Percentiles rank a stretch among this genome's conserved stretches.
Evolutionary conservation across 2,329 filamentous ascomycete species (phyloP).

Genomic region (Phialocephala sp.): DNA sequence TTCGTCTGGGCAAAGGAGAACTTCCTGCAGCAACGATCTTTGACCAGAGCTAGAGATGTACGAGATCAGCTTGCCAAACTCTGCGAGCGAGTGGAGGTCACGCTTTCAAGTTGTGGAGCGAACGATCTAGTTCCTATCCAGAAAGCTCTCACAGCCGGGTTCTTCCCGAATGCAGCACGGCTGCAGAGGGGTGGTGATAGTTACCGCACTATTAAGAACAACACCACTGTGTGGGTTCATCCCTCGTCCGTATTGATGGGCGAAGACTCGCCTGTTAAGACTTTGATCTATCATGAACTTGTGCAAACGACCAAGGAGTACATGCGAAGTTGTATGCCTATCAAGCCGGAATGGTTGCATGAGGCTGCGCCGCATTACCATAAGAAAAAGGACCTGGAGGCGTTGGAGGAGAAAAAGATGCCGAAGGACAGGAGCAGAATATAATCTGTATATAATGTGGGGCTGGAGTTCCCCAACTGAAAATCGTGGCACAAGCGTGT

Average conservation of each 20-base stretch:
- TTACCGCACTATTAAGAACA: slow-evolving; percentile 92
- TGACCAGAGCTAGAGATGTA: slow-evolving; percentile 88
- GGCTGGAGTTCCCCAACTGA: neutral
- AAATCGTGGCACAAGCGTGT: neutral
- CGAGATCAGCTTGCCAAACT: slow-evolving; percentile 90
- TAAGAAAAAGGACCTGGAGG: slow-evolving; percentile 88
- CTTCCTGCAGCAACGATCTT: slow-evolving; percentile 88
- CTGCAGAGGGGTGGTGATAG: slow-evolving; percentile 83
- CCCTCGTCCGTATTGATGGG: slow-evolving; percentile 83
- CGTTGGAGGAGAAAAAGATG: slow-evolving; percentile 79
- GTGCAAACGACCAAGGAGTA: slow-evolving; percentile 89
- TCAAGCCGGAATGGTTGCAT: slow-evolving; percentile 82
- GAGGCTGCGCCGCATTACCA: slow-evolving; percentile 95
- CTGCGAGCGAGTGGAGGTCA: slow-evolving; percentile 91
- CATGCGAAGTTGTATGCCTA: slow-evolving; percentile 85
- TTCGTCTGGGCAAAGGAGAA: slow-evolving; percentile 90
- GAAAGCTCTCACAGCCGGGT: slow-evolving; percentile 87
- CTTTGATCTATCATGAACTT: slow-evolving; percentile 86
- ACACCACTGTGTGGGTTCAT: slow-evolving; percentile 88
- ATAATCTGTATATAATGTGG: slow-evolving; percentile 20
- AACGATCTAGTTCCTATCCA: slow-evolving; percentile 80
- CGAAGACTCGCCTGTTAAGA: slow-evolving; percentile 75
- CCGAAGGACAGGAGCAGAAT: slow-evolving; percentile 53
- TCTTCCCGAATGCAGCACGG: slow-evolving; percentile 90
- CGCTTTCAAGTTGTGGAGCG: slow-evolving; percentile 70